Base-by-base conservation (phyloP, 148 eudicot genomes). In the Chenopodium suecicum region DNA sequence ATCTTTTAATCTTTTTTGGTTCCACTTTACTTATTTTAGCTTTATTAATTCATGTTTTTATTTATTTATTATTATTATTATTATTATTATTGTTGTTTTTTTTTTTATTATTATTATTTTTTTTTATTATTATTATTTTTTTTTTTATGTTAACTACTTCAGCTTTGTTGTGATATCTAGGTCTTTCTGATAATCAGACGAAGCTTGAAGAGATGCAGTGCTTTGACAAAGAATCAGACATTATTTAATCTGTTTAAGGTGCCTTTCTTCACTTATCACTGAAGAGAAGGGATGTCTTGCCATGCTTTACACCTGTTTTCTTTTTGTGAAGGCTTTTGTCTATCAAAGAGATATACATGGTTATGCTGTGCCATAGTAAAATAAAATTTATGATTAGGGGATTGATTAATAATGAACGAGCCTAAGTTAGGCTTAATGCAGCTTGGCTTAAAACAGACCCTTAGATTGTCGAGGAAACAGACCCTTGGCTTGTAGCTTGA, bases 141-240 rank as follows among this genome's bases (percentile, higher is more conserved):
- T 41, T 41, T 41, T 41, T 37, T 31, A 48, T 32, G 47, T 75
- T 27, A 70, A 60, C 80, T 85, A 71, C 78, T 34, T 80, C 31
- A 81, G 17, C 14, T 66, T 52, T 70, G 10, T 77, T 67, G 48
- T 86, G 50, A 68, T 69, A 9, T 88, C 78, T 78, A 95, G 99
- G 93, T 89, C 68, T 94, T 96, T 88, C 83, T 94, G 82, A 96
- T 96, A 68, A 96, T 96, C 82, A 90, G 99, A 81, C 89, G 98
- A 85, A 96, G 92, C 89, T 84, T 96, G 82, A 96, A 96, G 88
- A 90, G 99, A 76, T 96, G 99, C 90, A 91, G 97, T 69, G 99
- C 98, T 65, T 84, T 96, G 91, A 96, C 99, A 78, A 96, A 90
- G 88, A 92, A 84, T 86, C 98, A 96, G 85, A 96, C 99, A 31